Evolutionary conservation across 805 yeast species (phyloP), one percentile per base, ranked within the genome.

Genomic region (Cephaloascus fragrans): DNA sequence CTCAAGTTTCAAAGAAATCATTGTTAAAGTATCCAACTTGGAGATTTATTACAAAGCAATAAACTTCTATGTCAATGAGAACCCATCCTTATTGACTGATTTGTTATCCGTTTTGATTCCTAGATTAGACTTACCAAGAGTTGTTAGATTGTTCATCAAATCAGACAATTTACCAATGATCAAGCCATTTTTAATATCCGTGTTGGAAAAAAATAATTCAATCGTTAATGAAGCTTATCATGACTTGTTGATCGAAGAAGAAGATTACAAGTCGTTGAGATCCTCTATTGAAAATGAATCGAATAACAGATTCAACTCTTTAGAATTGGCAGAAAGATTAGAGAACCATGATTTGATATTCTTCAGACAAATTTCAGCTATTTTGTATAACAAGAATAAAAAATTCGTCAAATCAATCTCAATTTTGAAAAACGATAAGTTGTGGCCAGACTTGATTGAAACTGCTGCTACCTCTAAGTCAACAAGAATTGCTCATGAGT

Each of bases 41-140:
- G 98, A 93, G 69, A 88, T 93, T 42, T 93, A 89, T 67, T 93
- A 90, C 79, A 87, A 88, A 68, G 97, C 97, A 10, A 85, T 93
- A 55, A 89, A 86, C 69, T 93, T 93, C 61, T 93, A 93, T 63
- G 78, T 90, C 61, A 77, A 77, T 39, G 90, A 88, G 65, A 94
- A 88, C 62, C 98, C 98, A 45, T 80, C 89, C 40, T 73, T 90
- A 48, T 71, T 93, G 53, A 83, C 84, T 41, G 98, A 93, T 56
- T 71, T 93, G 59, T 71, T 93, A 51, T 63, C 89, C 6, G 95
- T 77, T 10, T 72, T 93, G 55, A 73, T 89, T 14, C 86, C 96
- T 41, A 85, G 95, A 64, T 71, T 93, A 46, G 98, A 93, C 53
- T 80, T 93, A 50, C 84, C 96, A 54, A 81, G 97, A 66, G 95